Conservation (phyloP, 2,329 filamentous ascomycete genomes). For the Septoria linicola region DNA sequence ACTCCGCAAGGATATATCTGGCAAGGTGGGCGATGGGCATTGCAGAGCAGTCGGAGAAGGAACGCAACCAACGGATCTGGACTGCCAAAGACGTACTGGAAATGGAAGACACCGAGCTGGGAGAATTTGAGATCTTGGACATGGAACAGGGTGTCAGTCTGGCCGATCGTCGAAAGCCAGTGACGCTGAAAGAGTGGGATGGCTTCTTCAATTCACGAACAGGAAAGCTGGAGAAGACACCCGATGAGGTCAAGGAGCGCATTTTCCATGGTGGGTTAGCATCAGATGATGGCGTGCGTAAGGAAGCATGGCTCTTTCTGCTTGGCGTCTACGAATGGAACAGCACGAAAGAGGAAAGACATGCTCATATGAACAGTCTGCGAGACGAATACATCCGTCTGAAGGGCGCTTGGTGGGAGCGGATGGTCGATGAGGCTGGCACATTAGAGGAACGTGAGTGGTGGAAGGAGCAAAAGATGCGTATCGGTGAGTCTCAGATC, state of each 20-base stretch:
- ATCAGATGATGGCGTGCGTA: slow-evolving; percentile 84
- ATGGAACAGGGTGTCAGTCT: slow-evolving; percentile 71
- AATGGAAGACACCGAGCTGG: slow-evolving; percentile 90
- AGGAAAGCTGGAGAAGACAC: slow-evolving; percentile 73
- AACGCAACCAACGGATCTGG: slow-evolving; percentile 84
- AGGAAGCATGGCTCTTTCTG: slow-evolving; percentile 94
- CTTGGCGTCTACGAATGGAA: slow-evolving; percentile 93
- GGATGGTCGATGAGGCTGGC: slow-evolving; percentile 77
- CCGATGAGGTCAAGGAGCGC: slow-evolving; percentile 94
- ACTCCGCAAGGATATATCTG: slow-evolving; percentile 90
- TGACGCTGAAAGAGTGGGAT: slow-evolving; percentile 87
- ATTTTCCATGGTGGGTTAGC: slow-evolving; percentile 93
- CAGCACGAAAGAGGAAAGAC: slow-evolving; percentile 80
- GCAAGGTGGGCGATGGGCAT: slow-evolving; percentile 99
- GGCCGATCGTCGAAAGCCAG: slow-evolving; percentile 71
- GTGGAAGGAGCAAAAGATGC: slow-evolving; percentile 91
- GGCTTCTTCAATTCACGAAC: slow-evolving; percentile 76
- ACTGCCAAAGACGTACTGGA: slow-evolving; percentile 89
- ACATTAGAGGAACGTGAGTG: slow-evolving; percentile 83
- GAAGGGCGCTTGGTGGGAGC: slow-evolving; percentile 96
- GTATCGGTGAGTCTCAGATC: slow-evolving; percentile 70
- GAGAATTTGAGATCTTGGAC: slow-evolving; percentile 92
- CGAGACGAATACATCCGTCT: slow-evolving; percentile 91
- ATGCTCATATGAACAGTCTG: slow-evolving; percentile 76
- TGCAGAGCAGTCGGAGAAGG: slow-evolving; percentile 90